phyloP scores from a whole-genome alignment of 108 stramenopile species.

The Cyclostephanos invisitatus region DNA sequence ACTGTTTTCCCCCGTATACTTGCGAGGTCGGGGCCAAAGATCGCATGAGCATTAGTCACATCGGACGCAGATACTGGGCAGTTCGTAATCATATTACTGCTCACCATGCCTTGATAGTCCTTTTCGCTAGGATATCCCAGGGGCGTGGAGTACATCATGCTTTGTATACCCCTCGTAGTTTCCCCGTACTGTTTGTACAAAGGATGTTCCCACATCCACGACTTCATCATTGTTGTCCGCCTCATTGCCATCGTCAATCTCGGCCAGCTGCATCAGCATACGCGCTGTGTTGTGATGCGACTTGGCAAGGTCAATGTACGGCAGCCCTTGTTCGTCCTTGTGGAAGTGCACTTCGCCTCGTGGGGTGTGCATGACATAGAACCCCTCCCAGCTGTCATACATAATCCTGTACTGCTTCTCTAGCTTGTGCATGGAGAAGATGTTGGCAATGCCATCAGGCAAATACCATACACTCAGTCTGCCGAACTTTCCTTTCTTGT shows the following conservation, averaged over 20 bases:
- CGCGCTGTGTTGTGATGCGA: background rate
- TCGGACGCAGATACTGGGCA: conserved; percentile 16
- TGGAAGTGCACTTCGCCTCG: background rate
- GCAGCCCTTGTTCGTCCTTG: conserved; percentile 8
- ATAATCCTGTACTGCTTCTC: conserved; percentile 8
- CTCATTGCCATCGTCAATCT: too few relatives aligned
- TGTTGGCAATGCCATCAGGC: too few relatives aligned
- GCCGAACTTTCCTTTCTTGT: too few relatives aligned
- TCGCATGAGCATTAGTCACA: conserved; percentile 18
- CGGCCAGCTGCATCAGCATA: conserved; percentile 4
- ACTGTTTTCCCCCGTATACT: conserved; percentile 16
- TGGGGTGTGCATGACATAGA: conserved; percentile 21
- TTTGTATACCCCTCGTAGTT: too few relatives aligned
- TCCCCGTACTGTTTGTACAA: too few relatives aligned
- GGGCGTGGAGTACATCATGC: too few relatives aligned
- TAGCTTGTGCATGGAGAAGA: too few relatives aligned
- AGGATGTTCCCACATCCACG: too few relatives aligned
- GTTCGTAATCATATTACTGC: conserved; percentile 2
- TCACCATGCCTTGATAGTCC: background rate
- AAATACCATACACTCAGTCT: too few relatives aligned
- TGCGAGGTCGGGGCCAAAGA: conserved; percentile 28
- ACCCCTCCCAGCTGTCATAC: conserved; percentile 7
- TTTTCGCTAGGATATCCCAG: background rate
- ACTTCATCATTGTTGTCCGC: too few relatives aligned
- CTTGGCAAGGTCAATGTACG: background rate